Base-by-base conservation (phyloP, 1,139 yeast species). In the Diutina sp. region DNA sequence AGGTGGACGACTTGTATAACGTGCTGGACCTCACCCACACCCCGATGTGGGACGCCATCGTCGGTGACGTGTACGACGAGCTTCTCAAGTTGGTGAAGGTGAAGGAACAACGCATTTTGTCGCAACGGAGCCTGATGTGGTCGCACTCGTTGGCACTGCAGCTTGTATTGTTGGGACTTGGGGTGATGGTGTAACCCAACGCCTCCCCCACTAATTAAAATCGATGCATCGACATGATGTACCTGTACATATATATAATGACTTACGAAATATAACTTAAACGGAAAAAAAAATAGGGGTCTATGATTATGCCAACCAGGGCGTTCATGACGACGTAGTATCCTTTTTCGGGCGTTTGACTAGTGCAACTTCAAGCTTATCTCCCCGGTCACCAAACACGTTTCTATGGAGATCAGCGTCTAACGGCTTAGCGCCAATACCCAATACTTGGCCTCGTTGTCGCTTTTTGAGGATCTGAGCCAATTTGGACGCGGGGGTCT, bases 121-220 rank as follows among this genome's bases (percentile, higher is more conserved):
- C 69, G 58, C 72, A 73, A 61, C 80, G 79, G 70, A 71, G 80
- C 38, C 72, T 72, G 51, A 68, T 73, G 63, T 82, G 87, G 87
- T 81, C 85, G 0, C 83, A 82, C 59, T 77, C 84, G 3, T 66
- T 82, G 52, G 84, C 85, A 7, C 79, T 85, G 56, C 87, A 82
- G 63, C 66, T 83, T 56, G 67, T 82, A 54, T 69, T 83, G 51
- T 72, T 82, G 55, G 87, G 87, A 0, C 70, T 82, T 55, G 86
- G 86, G 11, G 85, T 80, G 0, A 74, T 82, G 66, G 85, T 80
- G 8, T 80, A 63, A 62, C 46, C n/a, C 30, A 38, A 35, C 41
- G 41, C 14, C 41, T 11, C 14, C 41, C 41, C 41, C 41, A 6
- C 14, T 9, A 35, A 11, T 5, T 35, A 35, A n/a, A 35, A 35